A percentile compares a stretch with the other conserved stretches of the same genome.
Evolutionary conservation across 768 basidiomycete genomes (phyloP).

Genomic region (Rhizopogon vesiculosus): DNA sequence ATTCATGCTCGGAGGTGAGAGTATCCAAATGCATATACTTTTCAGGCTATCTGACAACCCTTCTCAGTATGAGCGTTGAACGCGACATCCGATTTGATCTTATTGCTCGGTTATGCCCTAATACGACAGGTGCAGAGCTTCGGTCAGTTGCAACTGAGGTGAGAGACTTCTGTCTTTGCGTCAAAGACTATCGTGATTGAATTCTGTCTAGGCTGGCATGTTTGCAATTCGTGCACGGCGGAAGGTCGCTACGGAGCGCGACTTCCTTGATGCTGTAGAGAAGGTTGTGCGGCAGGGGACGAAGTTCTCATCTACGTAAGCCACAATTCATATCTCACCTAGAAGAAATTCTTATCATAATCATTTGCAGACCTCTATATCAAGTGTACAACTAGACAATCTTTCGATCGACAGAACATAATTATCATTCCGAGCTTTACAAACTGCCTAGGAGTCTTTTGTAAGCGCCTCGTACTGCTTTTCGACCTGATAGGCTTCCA

Average conservation of each 20-base stretch:
- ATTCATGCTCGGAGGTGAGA: slow-evolving; percentile 91
- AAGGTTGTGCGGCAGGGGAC: slow-evolving; percentile 97
- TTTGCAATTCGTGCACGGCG: slow-evolving; percentile 95
- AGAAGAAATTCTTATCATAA: neutral
- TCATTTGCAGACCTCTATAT: slow-evolving; percentile 64
- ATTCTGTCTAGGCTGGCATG: slow-evolving; percentile 83
- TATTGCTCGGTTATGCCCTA: slow-evolving; percentile 94
- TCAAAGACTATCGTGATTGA: neutral
- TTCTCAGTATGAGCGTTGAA: slow-evolving; percentile 88
- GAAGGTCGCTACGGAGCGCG: slow-evolving; percentile 95
- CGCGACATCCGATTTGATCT: slow-evolving; percentile 96
- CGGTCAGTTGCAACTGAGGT: slow-evolving; percentile 97
- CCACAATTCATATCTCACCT: neutral
- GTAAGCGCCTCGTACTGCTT: too few relatives aligned
- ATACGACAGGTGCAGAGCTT: slow-evolving; percentile 97
- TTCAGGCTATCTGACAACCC: neutral
- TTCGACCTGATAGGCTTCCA: neutral
- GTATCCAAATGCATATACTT: slow-evolving; percentile 1
- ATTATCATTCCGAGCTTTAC: too few relatives aligned
- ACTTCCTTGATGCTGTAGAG: slow-evolving; percentile 97
- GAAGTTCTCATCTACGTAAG: slow-evolving; percentile 96
- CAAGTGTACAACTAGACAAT: slow-evolving; percentile 84
- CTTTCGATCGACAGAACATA: neutral
- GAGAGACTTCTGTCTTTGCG: slow-evolving; percentile 13
- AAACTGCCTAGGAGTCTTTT: too few relatives aligned